A percentile compares a stretch with the other conserved stretches of the same genome.
phyloP scores from a whole-genome alignment of 352 stramenopile species.

The Phytophthora aleatoria region DNA sequence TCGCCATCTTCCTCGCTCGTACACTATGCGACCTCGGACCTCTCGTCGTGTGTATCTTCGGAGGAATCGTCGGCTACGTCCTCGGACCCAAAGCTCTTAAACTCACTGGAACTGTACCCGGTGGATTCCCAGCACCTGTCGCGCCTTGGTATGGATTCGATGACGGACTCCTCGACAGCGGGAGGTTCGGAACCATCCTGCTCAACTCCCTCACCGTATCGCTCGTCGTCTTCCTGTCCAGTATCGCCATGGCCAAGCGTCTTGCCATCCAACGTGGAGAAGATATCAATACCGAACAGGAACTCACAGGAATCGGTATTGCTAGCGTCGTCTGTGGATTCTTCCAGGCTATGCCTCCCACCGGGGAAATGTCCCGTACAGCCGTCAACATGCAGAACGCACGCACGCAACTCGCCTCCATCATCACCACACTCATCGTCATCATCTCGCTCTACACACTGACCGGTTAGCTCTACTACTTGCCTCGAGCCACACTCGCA shows the following conservation, averaged over 20 bases:
- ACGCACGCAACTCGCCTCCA: slow-evolving; percentile 78
- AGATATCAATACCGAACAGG: slow-evolving; percentile 71
- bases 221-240: slow-evolving; percentile 89
- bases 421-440: slow-evolving; percentile 85
- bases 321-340: slow-evolving; percentile 85
- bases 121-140: slow-evolving; percentile 57
- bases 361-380: slow-evolving; percentile 80
- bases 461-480: slow-evolving; percentile 82
- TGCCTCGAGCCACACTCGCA: slow-evolving; percentile 78
- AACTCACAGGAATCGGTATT: slow-evolving; percentile 88
- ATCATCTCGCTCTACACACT: slow-evolving; percentile 84
- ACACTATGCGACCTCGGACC: slow-evolving; percentile 64
- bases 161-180: slow-evolving; percentile 41
- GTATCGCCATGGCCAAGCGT: slow-evolving; percentile 87
- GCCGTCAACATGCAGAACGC: slow-evolving; percentile 91
- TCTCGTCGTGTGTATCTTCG: slow-evolving; percentile 74
- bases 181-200: slow-evolving; percentile 55
- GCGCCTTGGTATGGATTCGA: slow-evolving; percentile 56
- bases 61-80: slow-evolving; percentile 53
- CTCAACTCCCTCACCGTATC: slow-evolving; percentile 66
- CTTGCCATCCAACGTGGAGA: slow-evolving; percentile 73
- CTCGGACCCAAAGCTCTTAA: slow-evolving; percentile 64
- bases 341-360: slow-evolving; percentile 88
- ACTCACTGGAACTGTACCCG: slow-evolving; percentile 69
- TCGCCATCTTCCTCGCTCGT: slow-evolving; percentile 38